Evolutionary conservation across 805 yeast species (phyloP), one percentile per base, ranked within the genome.

Genomic region (Debaryomyces tyrocola): DNA sequence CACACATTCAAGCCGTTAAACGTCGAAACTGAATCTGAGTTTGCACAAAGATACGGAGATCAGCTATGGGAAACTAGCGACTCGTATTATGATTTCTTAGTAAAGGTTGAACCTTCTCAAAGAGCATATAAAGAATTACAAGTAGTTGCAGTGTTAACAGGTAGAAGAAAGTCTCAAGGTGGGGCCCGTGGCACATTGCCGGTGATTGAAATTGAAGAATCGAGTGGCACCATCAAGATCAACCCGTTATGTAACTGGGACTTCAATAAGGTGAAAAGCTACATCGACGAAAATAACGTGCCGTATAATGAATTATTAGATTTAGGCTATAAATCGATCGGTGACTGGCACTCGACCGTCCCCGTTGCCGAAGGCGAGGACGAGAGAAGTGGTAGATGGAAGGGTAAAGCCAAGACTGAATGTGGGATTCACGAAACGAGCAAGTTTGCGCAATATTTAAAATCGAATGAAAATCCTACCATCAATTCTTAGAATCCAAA

Each of bases 341-440:
- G 98, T 1, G 98, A 92, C 65, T 92, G 91, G 80, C 98, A 92
- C 65, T 88, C 96, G 1, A 92, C 98, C 0, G 82, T 69, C 27
- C 97, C 98, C 2, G 96, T 89, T 9, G 77, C 71, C 6, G 96
- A 87, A 38, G 96, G 95, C 8, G 97, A 90, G 62, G 97, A 92
- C 60, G 98, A 92, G 65, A 79, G 98, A 53, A 82, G 94, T n/a
- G 98, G 98, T 0, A 80, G 98, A 59, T 92, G 98, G 98, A 85
- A 87, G 73, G 97, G 97, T 2, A 79, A 85, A 62, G 77, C 82
- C 9, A 92, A 92, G 72, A 90, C 96, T 0, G 98, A 92, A 64
- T 92, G 98, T 69, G 98, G 98, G 2, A 90, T 92, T 44, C 98
- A 92, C 60, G 87, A 85, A 56, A 80, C 91, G 1, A 78, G 84